phyloP scores from a whole-genome alignment of 2,329 filamentous ascomycete species.

The Fusarium subglutinans region DNA sequence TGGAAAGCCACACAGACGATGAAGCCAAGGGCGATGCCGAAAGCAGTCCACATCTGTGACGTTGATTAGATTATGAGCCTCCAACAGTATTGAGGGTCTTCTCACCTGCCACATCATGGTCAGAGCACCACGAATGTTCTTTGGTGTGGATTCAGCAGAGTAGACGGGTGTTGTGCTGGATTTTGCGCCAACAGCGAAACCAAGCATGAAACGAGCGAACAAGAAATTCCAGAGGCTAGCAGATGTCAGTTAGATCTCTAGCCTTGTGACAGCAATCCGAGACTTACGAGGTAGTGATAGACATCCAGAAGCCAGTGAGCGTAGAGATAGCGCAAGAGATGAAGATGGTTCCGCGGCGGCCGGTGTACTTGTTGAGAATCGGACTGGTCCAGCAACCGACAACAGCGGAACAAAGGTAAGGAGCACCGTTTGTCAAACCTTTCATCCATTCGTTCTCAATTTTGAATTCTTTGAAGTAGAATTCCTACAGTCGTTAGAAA shows the following conservation, averaged over 20 bases:
- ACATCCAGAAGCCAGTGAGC: conserved; percentile 65
- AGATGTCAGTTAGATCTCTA: background rate
- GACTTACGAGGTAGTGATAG: conserved; percentile 63
- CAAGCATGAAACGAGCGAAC: conserved; percentile 48
- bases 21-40: conserved; percentile 54
- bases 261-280: rapidly evolving
- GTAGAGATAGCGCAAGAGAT: conserved; percentile 65
- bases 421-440: conserved; percentile 65
- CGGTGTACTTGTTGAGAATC: conserved; percentile 67
- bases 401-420: conserved; percentile 61
- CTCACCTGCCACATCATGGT: conserved; percentile 51
- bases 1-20: conserved; percentile 47
- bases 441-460: conserved; percentile 55
- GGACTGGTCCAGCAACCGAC: conserved; percentile 50
- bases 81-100: rapidly evolving
- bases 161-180: conserved; percentile 49
- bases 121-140: conserved; percentile 51
- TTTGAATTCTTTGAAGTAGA: conserved; percentile 45
- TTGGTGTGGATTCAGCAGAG: conserved; percentile 50
- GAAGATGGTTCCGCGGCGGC: conserved; percentile 72
- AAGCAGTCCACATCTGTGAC: conserved; percentile 44
- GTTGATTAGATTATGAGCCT: background rate
- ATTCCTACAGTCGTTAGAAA: conserved; percentile 41
- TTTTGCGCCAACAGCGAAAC: conserved; percentile 51
- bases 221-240: conserved; percentile 40